These are phyloP conservation scores for Ceratorhiza oryzae-sativae DNA, from an alignment of 1,284 basidiomycete species.

Conservation along the genomic window DNA sequence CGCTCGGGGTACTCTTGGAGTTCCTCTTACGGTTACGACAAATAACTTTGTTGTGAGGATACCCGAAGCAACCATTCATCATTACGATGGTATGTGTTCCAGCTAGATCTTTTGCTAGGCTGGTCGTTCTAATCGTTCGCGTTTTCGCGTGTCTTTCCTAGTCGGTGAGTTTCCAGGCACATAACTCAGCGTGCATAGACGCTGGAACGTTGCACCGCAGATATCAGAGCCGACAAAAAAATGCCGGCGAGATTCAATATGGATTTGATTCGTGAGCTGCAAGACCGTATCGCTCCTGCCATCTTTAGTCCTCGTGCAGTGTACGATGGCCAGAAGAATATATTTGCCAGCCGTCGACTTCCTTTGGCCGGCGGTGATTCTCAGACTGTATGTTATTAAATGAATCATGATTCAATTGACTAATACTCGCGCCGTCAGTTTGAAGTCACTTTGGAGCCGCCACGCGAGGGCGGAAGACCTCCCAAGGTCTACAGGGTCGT, in stretches of 20 bases:
- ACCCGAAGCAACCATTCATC: conserved; percentile 38
- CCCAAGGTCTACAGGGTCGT: conserved; percentile 65
- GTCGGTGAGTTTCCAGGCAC: too few relatives aligned
- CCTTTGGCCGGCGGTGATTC: conserved; percentile 61
- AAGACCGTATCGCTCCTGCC: conserved; percentile 61
- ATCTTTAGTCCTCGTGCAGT: conserved; percentile 70
- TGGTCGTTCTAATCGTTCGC: not conserved
- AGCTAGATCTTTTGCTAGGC: too few relatives aligned
- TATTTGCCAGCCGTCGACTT: conserved; percentile 66
- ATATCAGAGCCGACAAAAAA: too few relatives aligned
- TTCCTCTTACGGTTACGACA: conserved; percentile 56
- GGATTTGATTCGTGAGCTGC: conserved; percentile 68
- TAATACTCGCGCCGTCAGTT: conserved; percentile 56
- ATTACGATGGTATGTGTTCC: conserved; percentile 40
- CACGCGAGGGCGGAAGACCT: conserved; percentile 47
- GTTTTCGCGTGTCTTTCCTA: not conserved
- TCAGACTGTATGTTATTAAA: conserved; percentile 48
- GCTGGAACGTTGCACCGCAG: too few relatives aligned
- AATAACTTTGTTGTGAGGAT: conserved; percentile 42
- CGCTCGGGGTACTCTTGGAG: conserved; percentile 59
- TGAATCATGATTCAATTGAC: not conserved
- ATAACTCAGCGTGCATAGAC: too few relatives aligned
- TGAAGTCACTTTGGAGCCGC: conserved; percentile 58
- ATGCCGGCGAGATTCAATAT: conserved; percentile 70
- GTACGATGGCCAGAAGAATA: conserved; percentile 80